These are phyloP conservation scores for Spizellomyces sp. DNA, from an alignment of 192 early-diverging fungal genomes.

Conservation along the genomic window DNA sequence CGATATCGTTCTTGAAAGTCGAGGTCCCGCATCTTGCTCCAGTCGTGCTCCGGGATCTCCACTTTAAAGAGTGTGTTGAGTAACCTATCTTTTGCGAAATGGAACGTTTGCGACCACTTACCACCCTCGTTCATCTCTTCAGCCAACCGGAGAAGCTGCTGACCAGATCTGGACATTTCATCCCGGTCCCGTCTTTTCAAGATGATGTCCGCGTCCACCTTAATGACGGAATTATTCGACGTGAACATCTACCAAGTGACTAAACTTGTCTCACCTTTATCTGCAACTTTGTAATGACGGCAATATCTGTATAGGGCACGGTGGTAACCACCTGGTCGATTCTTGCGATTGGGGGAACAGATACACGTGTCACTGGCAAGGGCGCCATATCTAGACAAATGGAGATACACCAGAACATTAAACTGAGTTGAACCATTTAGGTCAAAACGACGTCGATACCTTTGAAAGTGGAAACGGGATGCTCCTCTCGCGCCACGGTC, in stretches of 20 bases:
- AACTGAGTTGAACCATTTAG: too few relatives aligned
- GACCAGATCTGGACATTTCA: too few relatives aligned
- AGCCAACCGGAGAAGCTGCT: constrained; percentile 4
- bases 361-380: constrained; percentile 57
- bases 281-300: constrained; percentile 56
- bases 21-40: constrained; percentile 81
- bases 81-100: neutral
- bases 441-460: too few relatives aligned
- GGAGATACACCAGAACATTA: too few relatives aligned
- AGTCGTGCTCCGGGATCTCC: constrained; percentile 72
- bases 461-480: too few relatives aligned
- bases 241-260: too few relatives aligned
- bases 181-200: neutral
- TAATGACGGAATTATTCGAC: too few relatives aligned
- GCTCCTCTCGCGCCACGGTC: constrained; percentile 25
- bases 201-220: constrained; percentile 3
- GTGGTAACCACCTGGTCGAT: constrained; percentile 40
- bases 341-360: constrained; percentile 39
- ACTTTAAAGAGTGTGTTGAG: constrained; percentile 19
- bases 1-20: constrained; percentile 79
- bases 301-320: constrained; percentile 55
- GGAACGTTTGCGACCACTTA: neutral
- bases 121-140: constrained; percentile 29
- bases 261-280: constrained; percentile 11
- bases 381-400: constrained; percentile 45